Percentiles rank a stretch among this genome's conserved stretches.
Conservation (phyloP, 768 basidiomycete genomes). For the Dentipellis fragilis region DNA sequence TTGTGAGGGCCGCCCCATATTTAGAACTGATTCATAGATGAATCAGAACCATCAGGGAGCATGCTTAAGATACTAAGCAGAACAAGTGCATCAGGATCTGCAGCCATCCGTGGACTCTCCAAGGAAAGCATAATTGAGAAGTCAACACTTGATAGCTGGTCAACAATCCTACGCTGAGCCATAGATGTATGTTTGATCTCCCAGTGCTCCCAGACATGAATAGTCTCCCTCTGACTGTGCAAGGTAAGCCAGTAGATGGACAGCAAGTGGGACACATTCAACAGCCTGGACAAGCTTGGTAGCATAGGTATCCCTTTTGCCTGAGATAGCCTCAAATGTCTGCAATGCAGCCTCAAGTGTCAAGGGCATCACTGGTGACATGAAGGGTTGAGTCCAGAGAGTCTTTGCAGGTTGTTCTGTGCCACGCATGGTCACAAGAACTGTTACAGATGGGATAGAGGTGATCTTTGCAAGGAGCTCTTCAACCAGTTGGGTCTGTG, state of each 20-base stretch:
- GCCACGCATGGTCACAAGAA: neutral
- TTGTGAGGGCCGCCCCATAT: too few relatives aligned
- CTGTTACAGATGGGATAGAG: neutral
- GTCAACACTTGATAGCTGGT: neutral
- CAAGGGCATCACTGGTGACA: neutral
- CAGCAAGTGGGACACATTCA: slow-evolving; percentile 1
- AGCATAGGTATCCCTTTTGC: neutral
- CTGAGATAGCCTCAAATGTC: neutral
- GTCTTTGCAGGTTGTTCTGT: neutral
- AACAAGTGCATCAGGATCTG: neutral
- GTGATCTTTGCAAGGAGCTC: neutral
- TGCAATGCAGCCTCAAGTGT: neutral
- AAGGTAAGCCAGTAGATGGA: slow-evolving; percentile 1
- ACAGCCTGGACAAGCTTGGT: neutral
- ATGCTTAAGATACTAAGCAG: neutral
- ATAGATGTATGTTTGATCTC: neutral
- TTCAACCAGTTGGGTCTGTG: neutral
- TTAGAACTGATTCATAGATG: too few relatives aligned
- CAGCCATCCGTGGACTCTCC: neutral
- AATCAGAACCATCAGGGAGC: neutral
- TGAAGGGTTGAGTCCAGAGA: neutral
- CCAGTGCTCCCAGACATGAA: neutral
- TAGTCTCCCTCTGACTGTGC: neutral
- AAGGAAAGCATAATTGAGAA: neutral
- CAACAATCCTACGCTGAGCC: neutral